A percentile compares a stretch with the other conserved stretches of the same genome.
phyloP scores from a whole-genome alignment of 768 basidiomycete genomes.

The Mycena alexandri region DNA sequence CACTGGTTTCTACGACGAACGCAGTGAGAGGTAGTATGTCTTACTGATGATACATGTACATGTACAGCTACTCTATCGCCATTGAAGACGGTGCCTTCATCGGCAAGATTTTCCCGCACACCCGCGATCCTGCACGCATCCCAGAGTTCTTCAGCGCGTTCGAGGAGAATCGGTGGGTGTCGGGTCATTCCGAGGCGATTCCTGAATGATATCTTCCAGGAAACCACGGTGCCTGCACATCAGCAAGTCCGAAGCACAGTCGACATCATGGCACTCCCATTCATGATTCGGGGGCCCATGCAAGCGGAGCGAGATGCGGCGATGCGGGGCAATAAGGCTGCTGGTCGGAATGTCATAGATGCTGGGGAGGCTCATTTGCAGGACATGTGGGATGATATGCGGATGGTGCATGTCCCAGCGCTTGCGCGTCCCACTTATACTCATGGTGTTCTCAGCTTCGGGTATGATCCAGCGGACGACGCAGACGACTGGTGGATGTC shows the following conservation, averaged over 20 bases:
- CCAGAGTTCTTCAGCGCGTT: slow-evolving; percentile 20
- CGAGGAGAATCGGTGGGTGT: slow-evolving; percentile 21
- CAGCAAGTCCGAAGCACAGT: slow-evolving; percentile 17
- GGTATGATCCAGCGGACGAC: too few species aligned
- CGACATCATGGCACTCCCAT: slow-evolving; percentile 23
- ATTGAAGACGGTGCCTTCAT: slow-evolving; percentile 33
- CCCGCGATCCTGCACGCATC: too few species aligned
- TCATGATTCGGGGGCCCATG: slow-evolving; percentile 15
- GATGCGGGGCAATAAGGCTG: slow-evolving; percentile 28
- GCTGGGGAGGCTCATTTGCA: too few species aligned
- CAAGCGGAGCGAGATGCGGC: slow-evolving; percentile 27
- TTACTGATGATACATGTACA: too few species aligned
- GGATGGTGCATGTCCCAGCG: too few species aligned
- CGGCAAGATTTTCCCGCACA: slow-evolving; percentile 33
- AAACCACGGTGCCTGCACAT: slow-evolving; percentile 27
- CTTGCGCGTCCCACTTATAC: too few species aligned
- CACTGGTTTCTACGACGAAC: too few species aligned
- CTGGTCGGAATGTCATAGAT: too few species aligned
- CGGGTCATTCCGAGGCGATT: too few species aligned
- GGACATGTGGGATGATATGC: too few species aligned
- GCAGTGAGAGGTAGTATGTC: too few species aligned
- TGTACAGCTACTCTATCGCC: slow-evolving; percentile 30
- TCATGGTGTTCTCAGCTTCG: too few species aligned
- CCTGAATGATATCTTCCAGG: background rate
- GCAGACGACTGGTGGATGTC: slow-evolving; percentile 34